These are phyloP conservation scores for Diplodia sapinea DNA, from an alignment of 2,329 filamentous ascomycete genomes.

Conservation along the genomic window DNA sequence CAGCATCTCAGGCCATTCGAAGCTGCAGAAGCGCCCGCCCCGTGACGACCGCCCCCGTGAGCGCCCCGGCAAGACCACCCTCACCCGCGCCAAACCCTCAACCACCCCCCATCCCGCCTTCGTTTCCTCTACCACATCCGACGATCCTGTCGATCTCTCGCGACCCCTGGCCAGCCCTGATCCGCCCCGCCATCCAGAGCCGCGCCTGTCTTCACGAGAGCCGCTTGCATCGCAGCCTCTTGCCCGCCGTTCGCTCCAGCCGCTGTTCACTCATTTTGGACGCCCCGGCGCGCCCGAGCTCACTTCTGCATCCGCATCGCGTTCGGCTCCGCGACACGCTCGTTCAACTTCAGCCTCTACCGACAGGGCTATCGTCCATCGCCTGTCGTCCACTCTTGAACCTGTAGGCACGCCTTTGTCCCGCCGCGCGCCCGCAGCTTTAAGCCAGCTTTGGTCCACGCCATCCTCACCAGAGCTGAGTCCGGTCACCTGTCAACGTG, in stretches of 20 bases:
- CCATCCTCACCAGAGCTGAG: slow-evolving; percentile 12
- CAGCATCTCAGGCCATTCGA: neutral
- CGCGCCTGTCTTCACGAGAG: neutral
- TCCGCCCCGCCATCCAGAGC: neutral
- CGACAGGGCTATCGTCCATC: neutral
- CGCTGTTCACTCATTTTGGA: neutral
- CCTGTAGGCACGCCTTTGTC: neutral
- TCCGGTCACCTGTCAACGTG: slow-evolving; percentile 2
- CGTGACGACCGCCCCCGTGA: neutral
- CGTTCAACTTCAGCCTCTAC: slow-evolving; percentile 1
- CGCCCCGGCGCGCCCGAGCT: neutral
- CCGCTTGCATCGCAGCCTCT: neutral
- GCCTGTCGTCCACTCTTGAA: slow-evolving; percentile 4
- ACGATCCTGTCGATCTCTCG: slow-evolving; percentile 12
- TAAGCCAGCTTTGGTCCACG: neutral
- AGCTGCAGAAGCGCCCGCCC: slow-evolving; percentile 19
- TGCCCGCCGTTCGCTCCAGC: neutral
- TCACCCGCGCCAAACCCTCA: slow-evolving; percentile 5
- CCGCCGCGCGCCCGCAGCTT: neutral
- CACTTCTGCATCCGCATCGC: neutral
- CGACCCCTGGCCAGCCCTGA: neutral
- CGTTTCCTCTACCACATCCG: slow-evolving; percentile 6
- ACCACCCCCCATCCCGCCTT: neutral
- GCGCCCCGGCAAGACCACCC: neutral
- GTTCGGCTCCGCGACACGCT: neutral